Evolutionary conservation across 225 moss, liverwort and hornwort genomes (phyloP), one percentile per base, ranked within the genome.

Genomic region (Thuidium tamariscinum): DNA sequence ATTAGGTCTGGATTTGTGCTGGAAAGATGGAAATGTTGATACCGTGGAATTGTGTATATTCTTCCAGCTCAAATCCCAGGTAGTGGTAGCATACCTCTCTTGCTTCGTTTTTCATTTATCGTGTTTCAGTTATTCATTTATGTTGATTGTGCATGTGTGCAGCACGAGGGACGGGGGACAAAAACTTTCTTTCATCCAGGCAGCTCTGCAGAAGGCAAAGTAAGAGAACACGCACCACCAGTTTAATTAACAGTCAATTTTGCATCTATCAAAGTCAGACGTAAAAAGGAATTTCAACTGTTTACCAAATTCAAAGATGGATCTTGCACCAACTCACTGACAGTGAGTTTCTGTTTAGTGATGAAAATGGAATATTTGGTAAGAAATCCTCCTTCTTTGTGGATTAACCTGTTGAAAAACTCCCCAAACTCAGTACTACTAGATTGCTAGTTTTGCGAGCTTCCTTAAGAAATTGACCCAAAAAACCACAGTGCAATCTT

Each of bases 131-230:
- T 46, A 15, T 16, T 69, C 41, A 57, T 74, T 44, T 42, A 18
- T 68, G 21, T 23, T 49, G 56, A 27, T 86, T 76, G 63, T 76
- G 83, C 61, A 59, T 77, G 22, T 75, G 70, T 86, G 86, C 88
- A 91, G 91, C 91, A 89, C 57, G 86, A 91, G 83, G 91, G 89
- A 36, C 88, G 88, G 2, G 91, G 88, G 20, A 89, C 91, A 23
- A 91, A 81, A 56, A 22, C 56, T 56, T 22, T 56, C 56, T 56
- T 56, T 22, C 56, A 56, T 22, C 22, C 56, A 6, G 88, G 89
- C n/a, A 91, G 89, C 81, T 89, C 89, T 77, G 76, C 86, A 7
- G 89, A 89, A 88, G 91, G 91, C 75, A 89, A 91, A 84, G 91
- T 91, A 85, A 88, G 89, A 42, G 19, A 62, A 75, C 29, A 41